A percentile compares a stretch with the other conserved stretches of the same genome.
phyloP scores from a whole-genome alignment of 1,139 yeast genomes.

The Yamadazyma jaroonii region DNA sequence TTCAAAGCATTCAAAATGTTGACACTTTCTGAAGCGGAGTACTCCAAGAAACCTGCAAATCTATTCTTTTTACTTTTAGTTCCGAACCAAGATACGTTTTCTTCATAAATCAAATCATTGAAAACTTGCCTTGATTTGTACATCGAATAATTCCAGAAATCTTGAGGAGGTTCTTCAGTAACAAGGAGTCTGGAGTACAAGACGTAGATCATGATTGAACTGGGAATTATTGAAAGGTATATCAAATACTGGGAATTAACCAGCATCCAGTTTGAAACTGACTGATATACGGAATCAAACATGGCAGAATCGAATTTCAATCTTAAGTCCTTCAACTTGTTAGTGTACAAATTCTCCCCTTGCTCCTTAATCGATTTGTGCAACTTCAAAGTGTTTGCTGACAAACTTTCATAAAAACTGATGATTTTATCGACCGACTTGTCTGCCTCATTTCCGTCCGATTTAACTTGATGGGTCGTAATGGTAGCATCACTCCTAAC shows the following conservation, averaged over 20 bases:
- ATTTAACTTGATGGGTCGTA: neutral
- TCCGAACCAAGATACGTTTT: constrained; percentile 3
- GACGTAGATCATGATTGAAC: neutral
- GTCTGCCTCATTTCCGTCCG: neutral
- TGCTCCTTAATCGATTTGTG: constrained; percentile 26
- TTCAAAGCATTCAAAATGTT: too few species aligned
- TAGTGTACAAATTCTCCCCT: constrained; percentile 22
- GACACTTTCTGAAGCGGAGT: neutral
- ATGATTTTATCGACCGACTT: constrained; percentile 15
- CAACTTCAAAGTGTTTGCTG: constrained; percentile 14
- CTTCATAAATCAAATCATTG: constrained; percentile 4
- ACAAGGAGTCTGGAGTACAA: neutral
- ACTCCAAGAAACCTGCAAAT: neutral
- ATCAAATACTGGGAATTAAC: constrained; percentile 13
- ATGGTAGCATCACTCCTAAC: neutral
- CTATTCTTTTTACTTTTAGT: constrained; percentile 3
- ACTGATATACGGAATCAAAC: neutral
- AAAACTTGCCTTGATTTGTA: constrained; percentile 1
- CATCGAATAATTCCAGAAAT: constrained; percentile 3
- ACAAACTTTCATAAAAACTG: constrained; percentile 26
- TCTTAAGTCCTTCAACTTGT: constrained; percentile 6
- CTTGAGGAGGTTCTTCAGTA: constrained; percentile 1
- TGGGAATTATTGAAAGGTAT: constrained; percentile 8
- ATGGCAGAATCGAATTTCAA: neutral
- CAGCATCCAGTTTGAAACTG: constrained; percentile 6